phyloP scores from a whole-genome alignment of 352 stramenopile genomes.

The Aphanomyces cochlioides region DNA sequence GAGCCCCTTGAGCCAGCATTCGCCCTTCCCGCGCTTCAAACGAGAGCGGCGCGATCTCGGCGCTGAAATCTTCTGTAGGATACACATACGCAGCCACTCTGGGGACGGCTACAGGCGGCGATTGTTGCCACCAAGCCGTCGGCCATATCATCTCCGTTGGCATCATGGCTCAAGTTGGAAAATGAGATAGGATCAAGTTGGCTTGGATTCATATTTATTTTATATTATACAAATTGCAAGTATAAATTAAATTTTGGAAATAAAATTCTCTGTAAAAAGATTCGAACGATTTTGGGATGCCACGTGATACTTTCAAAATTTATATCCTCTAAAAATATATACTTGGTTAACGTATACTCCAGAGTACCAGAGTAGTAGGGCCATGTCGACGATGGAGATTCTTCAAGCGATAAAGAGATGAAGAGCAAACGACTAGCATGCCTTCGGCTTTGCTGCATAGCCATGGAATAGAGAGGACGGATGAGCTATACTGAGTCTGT shows the following conservation, averaged over 20 bases:
- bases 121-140: not conserved
- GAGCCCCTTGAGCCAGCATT: conserved; percentile 22
- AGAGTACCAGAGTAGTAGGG: too few relatives aligned
- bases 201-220: not conserved
- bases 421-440: too few relatives aligned
- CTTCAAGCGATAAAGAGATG: too few relatives aligned
- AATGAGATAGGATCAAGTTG: not conserved
- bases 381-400: too few relatives aligned
- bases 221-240: not conserved
- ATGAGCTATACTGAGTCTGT: too few relatives aligned
- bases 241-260: conserved; percentile 18
- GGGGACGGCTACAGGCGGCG: conserved; percentile 22
- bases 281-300: too few relatives aligned
- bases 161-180: not conserved
- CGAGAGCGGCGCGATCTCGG: conserved; percentile 16
- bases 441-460: too few relatives aligned
- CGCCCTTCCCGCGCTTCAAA: conserved; percentile 25
- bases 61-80: not conserved
- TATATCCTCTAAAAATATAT: too few relatives aligned
- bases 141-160: not conserved
- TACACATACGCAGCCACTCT: not conserved
- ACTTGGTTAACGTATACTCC: too few relatives aligned
- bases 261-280: not conserved
- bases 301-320: too few relatives aligned
- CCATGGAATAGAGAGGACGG: too few relatives aligned